Conservation (phyloP, 1,284 basidiomycete species). For the Irpex rosettiformis region DNA sequence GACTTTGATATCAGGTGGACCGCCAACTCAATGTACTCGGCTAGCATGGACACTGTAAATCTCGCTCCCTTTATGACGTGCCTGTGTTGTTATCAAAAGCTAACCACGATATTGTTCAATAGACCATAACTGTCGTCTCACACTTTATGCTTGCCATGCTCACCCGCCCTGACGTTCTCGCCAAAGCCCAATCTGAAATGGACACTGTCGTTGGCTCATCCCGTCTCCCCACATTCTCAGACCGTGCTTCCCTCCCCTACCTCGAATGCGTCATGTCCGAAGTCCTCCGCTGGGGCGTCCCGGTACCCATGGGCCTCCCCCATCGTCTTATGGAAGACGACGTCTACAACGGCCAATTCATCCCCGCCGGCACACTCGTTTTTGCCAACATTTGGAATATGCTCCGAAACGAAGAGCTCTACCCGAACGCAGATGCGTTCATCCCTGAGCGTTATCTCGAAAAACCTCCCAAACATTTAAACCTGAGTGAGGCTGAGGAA, state of each 20-base stretch:
- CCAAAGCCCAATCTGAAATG: slow-evolving; percentile 42
- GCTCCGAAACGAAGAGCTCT: slow-evolving; percentile 35
- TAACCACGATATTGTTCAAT: neutral
- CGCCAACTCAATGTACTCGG: slow-evolving; percentile 71
- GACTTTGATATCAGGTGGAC: slow-evolving; percentile 69
- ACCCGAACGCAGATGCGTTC: slow-evolving; percentile 35
- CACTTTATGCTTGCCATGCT: slow-evolving; percentile 44
- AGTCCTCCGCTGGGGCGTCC: slow-evolving; percentile 31
- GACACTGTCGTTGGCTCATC: slow-evolving; percentile 36
- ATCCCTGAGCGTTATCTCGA: slow-evolving; percentile 34
- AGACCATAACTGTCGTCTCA: slow-evolving; percentile 38
- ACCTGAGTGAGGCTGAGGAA: neutral
- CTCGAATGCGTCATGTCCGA: slow-evolving; percentile 43
- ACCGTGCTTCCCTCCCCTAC: slow-evolving; percentile 42
- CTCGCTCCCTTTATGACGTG: too few species aligned
- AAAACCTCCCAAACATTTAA: slow-evolving; percentile 9
- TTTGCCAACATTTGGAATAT: slow-evolving; percentile 38
- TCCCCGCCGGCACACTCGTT: slow-evolving; percentile 33
- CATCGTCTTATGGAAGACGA: slow-evolving; percentile 34
- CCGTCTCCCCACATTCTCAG: slow-evolving; percentile 41
- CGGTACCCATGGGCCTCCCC: slow-evolving; percentile 33
- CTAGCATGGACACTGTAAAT: slow-evolving; percentile 59
- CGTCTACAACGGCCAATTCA: slow-evolving; percentile 31
- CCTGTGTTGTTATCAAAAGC: too few species aligned
- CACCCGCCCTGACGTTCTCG: slow-evolving; percentile 38